Evolutionary conservation across 768 basidiomycete genomes (phyloP), one percentile per base, ranked within the genome.

Genomic region (Naganishia randhawae): DNA sequence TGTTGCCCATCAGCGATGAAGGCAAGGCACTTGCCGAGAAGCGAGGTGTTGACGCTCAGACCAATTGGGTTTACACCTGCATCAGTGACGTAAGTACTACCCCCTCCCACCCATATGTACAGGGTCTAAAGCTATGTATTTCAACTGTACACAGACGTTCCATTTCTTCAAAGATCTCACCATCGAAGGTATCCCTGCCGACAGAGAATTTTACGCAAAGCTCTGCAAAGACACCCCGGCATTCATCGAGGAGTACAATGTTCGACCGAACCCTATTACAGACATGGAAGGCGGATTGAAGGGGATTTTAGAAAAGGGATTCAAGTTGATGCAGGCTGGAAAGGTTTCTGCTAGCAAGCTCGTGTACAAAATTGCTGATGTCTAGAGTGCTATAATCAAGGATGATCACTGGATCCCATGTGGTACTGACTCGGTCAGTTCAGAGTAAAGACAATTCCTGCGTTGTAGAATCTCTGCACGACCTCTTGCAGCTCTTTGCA

Each of bases 241-340:
- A 14, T 54, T 73, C 22, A 71, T 78, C 32, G 55, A 55, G 27
- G 68, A 74, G 42, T 66, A 71, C 66, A 62, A 53, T 2, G 71
- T 76, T 71, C 71, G 68, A 51, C 67, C 74, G n/a, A 75, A 74
- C 67, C 77, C 74, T 4, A 63, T 76, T 2, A 70, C 71, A 65
- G n/a, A 75, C 62, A 61, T 39, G 68, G 63, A 73, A 29, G 73
- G 74, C 33, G 79, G 78, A 17, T 69, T 82, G 37, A 78, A 80
- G 27, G 72, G 53, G 16, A 65, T 78, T 48, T 16, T 53, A 3
- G 7, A n/a, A 3, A 50, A 68, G 8, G 75, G 74, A 3, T 69
- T 73, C 52, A 45, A 74, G 45, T 48, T 71, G 8, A 53, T 71
- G 55, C 72, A 70, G 73, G 32, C 27, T 19, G 66, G 66, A 10